Base-by-base conservation (phyloP, 2,329 filamentous ascomycete genomes). In the Curvularia verruculosa region DNA sequence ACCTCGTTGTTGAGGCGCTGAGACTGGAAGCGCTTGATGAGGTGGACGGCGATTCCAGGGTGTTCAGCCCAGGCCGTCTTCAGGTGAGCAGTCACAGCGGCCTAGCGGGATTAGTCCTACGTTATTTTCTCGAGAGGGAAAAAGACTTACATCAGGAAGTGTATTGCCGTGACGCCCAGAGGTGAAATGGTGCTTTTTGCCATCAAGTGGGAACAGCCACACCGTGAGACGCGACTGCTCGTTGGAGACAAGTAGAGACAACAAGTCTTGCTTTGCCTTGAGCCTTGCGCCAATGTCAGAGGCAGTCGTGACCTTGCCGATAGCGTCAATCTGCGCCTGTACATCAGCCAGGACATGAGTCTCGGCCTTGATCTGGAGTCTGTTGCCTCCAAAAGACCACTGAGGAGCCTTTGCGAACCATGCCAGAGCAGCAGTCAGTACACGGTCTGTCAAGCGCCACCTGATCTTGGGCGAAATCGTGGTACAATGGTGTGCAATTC, bases 321-420 rank as follows among this genome's bases (percentile, higher is more conserved):
- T 84, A 2, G 80, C 82, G 60, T 87, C 86, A 59, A 99, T 78
- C 13, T 87, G 85, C 10, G 78, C 75, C 47, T 88, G 81, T 34
- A 97, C 87, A 72, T 97, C 92, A 6, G 84, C 83, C 37, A 98
- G 84, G 18, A 96, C 81, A 64, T 89, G 89, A 31, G 92, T 86
- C 77, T 99, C 95, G 0, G 96, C 94, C 80, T 96, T 98, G 49
- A 98, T 82, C 73, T 99, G 95, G 15, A 99, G 80, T 47, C 91
- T 85, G 72, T 97, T 99, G 68, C 94, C 95, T 54, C 95, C 95
- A 76, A 95, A 98, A 0, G 95, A 96, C 94, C 95, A 99, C 64
- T 87, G 86, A 13, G 93, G 91, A 5, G 91, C 81, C 64, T 88
- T 85, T 37, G 83, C 86, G 77, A 99, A 99, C 96, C 96, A 99